Base-by-base conservation (phyloP, 495 filamentous ascomycete genomes). In the Neurospora sp. region DNA sequence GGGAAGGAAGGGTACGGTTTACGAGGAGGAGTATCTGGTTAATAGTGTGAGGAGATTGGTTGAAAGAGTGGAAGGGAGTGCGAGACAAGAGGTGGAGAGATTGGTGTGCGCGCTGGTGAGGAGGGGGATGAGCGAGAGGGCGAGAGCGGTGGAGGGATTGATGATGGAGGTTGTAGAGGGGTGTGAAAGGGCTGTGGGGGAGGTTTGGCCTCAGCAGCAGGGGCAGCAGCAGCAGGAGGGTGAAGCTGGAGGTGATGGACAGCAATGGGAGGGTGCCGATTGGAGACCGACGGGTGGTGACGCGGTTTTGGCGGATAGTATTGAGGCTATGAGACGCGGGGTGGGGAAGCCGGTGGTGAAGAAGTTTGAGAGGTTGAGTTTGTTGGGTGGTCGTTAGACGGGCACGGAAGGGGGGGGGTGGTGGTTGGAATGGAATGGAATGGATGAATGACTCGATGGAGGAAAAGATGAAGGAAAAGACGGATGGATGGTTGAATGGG, bases 1-100 rank as follows among this genome's bases (percentile, higher is more conserved):
- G 37, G 96, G 96, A 16, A 93, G 97, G 80, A 97, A 98, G 85
- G 96, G 96, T 17, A 97, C 91, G 53, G 91, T 99, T 5, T 99
- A 98, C 79, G 96, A 99, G 77, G 96, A 98, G 79, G 96, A 98
- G 81, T 98, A 99, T 79, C 86, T 99, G 12, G 89, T 97, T 61
- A 95, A 92, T 76, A 93, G 90, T 74, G 89, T 97, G 41, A 85
- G 90, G n/a, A 84, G 96, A 42, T 84, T 98, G 45, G 88, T 97
- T 31, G 93, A 97, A 78, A 85, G 94, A 22, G 88, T 97, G n/a
- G 93, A 94, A 78, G 82, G 82, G n/a, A n/a, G n/a, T n/a, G 9
- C 53, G 1, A 83, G 87, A 20, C 82, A 84, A 0, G 96, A 98
- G 75, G 87, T 92, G 0, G 85, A 88, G 78, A 81, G 89, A 40